Percentiles rank a stretch among this genome's conserved stretches.
Conservation (phyloP, 2,329 filamentous ascomycete species). For the Xylariaceae sp. region DNA sequence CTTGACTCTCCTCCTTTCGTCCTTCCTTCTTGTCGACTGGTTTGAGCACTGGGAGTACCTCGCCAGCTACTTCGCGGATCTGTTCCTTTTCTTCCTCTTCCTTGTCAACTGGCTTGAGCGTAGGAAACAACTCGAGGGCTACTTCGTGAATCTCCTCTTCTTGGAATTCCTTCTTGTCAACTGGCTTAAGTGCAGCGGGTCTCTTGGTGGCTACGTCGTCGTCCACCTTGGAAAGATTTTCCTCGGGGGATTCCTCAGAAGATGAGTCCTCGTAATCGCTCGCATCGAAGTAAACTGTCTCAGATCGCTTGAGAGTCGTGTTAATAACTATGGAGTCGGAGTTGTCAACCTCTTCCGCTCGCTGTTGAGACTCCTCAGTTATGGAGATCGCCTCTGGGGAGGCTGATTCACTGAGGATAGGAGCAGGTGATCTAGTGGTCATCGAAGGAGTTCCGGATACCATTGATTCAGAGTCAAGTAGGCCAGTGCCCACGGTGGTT, state of each 20-base stretch:
- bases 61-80: background rate
- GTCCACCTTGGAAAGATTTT: constrained; percentile 17
- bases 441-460: constrained; percentile 28
- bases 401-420: background rate
- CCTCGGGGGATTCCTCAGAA: background rate
- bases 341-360: background rate
- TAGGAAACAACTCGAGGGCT: no score
- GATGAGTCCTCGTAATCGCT: background rate
- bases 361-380: background rate
- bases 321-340: background rate
- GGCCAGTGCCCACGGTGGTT: constrained; percentile 24
- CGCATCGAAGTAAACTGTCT: constrained; percentile 7
- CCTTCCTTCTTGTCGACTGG: constrained; percentile 2
- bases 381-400: background rate
- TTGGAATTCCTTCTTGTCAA: background rate
- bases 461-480: constrained; percentile 24
- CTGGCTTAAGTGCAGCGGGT: constrained; percentile 9
- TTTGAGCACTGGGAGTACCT: constrained; percentile 7
- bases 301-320: constrained; percentile 5
- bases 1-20: no score
- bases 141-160: constrained; percentile 7
- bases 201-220: background rate
- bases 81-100: constrained; percentile 6
- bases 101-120: no score
- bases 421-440: background rate